Percentiles rank a stretch among this genome's conserved stretches.
These are phyloP conservation scores for Lactarius hengduanensis DNA, from an alignment of 768 basidiomycete genomes.

Conservation along the genomic window DNA sequence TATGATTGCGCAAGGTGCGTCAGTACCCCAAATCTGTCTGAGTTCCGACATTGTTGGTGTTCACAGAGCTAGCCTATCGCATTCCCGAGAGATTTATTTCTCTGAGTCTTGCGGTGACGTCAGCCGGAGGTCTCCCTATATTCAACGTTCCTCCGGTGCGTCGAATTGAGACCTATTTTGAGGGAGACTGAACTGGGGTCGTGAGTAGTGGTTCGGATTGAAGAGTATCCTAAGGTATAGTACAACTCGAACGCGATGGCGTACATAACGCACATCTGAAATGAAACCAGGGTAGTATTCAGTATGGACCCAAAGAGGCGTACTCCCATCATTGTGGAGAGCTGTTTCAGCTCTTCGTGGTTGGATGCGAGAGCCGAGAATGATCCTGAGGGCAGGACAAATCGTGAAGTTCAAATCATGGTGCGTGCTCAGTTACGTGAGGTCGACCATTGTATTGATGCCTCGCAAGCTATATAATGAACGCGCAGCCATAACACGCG, in stretches of 20 bases:
- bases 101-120: constrained; percentile 67
- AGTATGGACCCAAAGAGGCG: constrained; percentile 45
- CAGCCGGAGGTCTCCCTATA: constrained; percentile 57
- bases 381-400: constrained; percentile 60
- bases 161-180: not conserved
- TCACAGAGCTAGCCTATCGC: constrained; percentile 60
- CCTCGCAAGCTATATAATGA: constrained; percentile 43
- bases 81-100: constrained; percentile 68
- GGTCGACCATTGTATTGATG: not conserved
- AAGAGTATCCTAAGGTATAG: constrained; percentile 14
- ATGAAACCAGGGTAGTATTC: constrained; percentile 37
- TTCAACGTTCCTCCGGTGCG: constrained; percentile 65
- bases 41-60: not conserved
- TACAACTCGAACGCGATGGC: not conserved
- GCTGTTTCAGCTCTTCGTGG: constrained; percentile 65
- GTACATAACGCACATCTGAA: not conserved
- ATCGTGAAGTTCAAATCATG: constrained; percentile 56
- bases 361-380: constrained; percentile 50
- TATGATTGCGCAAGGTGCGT: constrained; percentile 76
- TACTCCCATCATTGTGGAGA: constrained; percentile 50
- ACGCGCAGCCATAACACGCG: constrained; percentile 51
- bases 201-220: constrained; percentile 30
- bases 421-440: constrained; percentile 37
- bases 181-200: not conserved
- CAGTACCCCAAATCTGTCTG: not conserved